phyloP scores from a whole-genome alignment of 305 asterid species.

The Andrographis paniculata region DNA sequence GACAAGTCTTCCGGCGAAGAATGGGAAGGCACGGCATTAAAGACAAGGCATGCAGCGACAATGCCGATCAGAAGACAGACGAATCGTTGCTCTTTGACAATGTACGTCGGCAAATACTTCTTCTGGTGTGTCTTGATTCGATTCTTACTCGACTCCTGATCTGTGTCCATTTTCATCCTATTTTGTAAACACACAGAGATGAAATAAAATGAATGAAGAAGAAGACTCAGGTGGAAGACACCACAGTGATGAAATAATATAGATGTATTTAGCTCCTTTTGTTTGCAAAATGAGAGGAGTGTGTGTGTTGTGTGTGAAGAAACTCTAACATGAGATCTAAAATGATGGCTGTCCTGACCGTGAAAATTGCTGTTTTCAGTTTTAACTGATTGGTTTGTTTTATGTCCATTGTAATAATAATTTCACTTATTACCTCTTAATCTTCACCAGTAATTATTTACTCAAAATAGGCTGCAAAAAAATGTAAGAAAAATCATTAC shows the following conservation, averaged over 20 bases:
- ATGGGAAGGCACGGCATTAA: conserved; percentile 20
- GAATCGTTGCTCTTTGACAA: conserved; percentile 47
- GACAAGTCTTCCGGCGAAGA: conserved; percentile 4
- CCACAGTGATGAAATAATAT: no score
- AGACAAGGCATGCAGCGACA: conserved; percentile 31
- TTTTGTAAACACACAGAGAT: not conserved
- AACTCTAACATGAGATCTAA: conserved; percentile 38
- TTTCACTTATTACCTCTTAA: not conserved
- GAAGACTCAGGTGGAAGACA: conserved; percentile 1
- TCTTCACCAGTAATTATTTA: not conserved
- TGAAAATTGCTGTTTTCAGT: conserved; percentile 29
- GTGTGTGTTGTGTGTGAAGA: conserved; percentile 42
- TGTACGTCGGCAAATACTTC: conserved; percentile 23
- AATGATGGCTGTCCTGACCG: conserved; percentile 31
- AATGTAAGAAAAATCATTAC: conserved; percentile 4
- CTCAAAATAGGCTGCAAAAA: not conserved
- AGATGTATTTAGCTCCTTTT: no score
- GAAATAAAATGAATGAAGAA: not conserved
- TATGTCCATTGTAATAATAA: not conserved
- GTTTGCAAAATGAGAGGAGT: no score
- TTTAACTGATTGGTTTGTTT: no score
- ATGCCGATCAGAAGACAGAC: conserved; percentile 48
- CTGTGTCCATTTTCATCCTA: conserved; percentile 22
- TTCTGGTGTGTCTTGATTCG: conserved; percentile 14
- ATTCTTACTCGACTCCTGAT: conserved; percentile 24